Evolutionary conservation across 768 basidiomycete species (phyloP).

Genomic region (Dendrothele bispora): DNA sequence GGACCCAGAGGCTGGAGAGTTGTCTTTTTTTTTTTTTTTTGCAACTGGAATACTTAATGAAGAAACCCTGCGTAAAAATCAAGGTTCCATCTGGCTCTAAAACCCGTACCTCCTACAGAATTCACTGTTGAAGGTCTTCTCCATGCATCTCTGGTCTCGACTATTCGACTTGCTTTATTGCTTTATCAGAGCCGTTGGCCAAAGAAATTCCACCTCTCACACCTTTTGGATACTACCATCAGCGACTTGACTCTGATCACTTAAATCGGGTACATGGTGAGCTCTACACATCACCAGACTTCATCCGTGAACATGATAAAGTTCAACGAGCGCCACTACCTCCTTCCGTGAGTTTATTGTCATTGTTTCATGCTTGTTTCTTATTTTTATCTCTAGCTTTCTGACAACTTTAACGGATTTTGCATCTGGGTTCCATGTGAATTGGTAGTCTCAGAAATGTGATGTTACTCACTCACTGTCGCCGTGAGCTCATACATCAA

Average conservation of each 20-base stretch:
- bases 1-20: not conserved
- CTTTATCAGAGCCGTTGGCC: slow-evolving; percentile 13
- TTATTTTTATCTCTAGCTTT: not conserved
- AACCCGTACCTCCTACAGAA: slow-evolving; percentile 13
- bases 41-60: slow-evolving; percentile 6
- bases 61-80: slow-evolving; percentile 29
- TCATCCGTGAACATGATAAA: slow-evolving; percentile 15
- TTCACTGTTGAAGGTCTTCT: slow-evolving; percentile 26
- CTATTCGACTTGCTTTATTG: slow-evolving; percentile 24
- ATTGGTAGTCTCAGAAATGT: slow-evolving; percentile 2
- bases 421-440: not conserved
- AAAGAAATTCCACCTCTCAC: slow-evolving; percentile 20
- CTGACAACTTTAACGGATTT: not conserved
- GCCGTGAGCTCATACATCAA: slow-evolving; percentile 18
- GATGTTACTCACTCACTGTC: slow-evolving; percentile 10
- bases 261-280: slow-evolving; percentile 14
- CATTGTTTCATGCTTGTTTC: not conserved
- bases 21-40: slow-evolving; percentile 14
- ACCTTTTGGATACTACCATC: slow-evolving; percentile 21
- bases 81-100: slow-evolving; percentile 22
- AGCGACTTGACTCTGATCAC: not conserved
- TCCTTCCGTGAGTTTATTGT: slow-evolving; percentile 25
- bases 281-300: slow-evolving; percentile 20
- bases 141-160: slow-evolving; percentile 19
- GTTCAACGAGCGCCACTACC: slow-evolving; percentile 14